These are phyloP conservation scores for Acer yangbiense DNA, from an alignment of 345 rosid genomes.

Conservation along the genomic window DNA sequence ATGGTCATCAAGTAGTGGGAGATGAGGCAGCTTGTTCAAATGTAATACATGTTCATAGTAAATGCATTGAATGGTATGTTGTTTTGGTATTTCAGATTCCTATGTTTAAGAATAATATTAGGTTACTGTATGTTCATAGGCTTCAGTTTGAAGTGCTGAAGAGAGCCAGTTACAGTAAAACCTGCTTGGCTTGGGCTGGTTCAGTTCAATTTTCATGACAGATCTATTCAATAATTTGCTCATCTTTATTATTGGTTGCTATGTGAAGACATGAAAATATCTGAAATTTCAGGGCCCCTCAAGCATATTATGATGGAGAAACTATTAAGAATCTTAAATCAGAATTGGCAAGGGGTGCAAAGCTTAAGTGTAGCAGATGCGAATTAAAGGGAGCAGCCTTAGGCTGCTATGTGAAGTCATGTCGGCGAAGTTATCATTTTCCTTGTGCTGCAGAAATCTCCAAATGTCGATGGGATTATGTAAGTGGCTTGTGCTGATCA, in stretches of 20 bases:
- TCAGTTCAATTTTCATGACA: neutral
- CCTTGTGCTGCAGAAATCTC: slow-evolving; percentile 65
- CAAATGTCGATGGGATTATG: slow-evolving; percentile 82
- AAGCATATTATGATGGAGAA: slow-evolving; percentile 64
- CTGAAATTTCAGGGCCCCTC: slow-evolving; percentile 70
- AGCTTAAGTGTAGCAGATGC: slow-evolving; percentile 74
- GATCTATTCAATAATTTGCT: neutral
- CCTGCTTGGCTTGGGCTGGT: neutral
- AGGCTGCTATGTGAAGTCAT: slow-evolving; percentile 79
- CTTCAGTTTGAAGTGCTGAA: neutral
- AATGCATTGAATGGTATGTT: slow-evolving; percentile 80
- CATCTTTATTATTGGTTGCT: slow-evolving; percentile 5
- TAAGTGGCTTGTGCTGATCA: slow-evolving; percentile 30
- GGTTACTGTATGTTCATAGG: slow-evolving; percentile 9
- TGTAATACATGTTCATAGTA: slow-evolving; percentile 71
- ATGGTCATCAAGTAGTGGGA: slow-evolving; percentile 54
- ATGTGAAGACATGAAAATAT: neutral
- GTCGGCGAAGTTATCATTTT: slow-evolving; percentile 76
- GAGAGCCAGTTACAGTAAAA: neutral
- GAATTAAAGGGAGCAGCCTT: slow-evolving; percentile 82
- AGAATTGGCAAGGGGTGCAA: slow-evolving; percentile 76
- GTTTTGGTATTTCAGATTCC: neutral
- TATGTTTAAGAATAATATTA: neutral
- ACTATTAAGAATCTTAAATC: slow-evolving; percentile 63
- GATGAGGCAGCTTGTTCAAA: slow-evolving; percentile 41